Evolutionary conservation across 805 yeast species (phyloP), one percentile per base, ranked within the genome.

Genomic region (Nakazawaea ernobii): DNA sequence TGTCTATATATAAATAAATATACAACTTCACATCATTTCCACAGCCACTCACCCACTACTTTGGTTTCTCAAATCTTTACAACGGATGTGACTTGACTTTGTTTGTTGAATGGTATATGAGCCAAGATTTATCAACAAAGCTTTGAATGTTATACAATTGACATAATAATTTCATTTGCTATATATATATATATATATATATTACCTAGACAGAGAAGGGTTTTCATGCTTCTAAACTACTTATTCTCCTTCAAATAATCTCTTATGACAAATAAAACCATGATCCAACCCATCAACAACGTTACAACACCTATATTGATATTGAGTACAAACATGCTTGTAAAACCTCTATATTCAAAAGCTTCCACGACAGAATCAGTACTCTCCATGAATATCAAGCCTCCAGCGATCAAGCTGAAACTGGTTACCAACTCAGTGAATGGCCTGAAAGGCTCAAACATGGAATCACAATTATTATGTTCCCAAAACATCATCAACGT

Each of bases 241-340:
- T 20, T 20, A 3, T 5, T 20, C 24, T 20, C n/a, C 53, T 64
- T 61, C 33, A 79, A 53, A 71, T 76, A 70, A 53, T 78, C 80
- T 58, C 75, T 83, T 65, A 82, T 69, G 43, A 81, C 71, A 59
- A 89, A 76, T n/a, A 90, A 68, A 6, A 70, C 43, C 86, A 88
- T 86, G 51, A 82, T 80, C 95, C 96, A 90, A 1, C 86, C 85
- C 97, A 94, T 90, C 9, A 90, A 51, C 37, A 92, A 68, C 1
- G 92, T 78, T 32, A 85, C 74, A 39, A 80, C 50, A 9, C 98
- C 98, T 49, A 94, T 84, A 50, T 86, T 78, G 35, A 92, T 78
- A 62, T 92, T 94, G 59, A 92, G 77, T 1, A 94, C 86, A 66
- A 94, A 92, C 97, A 94, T 91, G 44, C 83, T 72, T 27, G 94